phyloP scores from a whole-genome alignment of 1,284 basidiomycete species.

The Sporisorium sorghi region DNA sequence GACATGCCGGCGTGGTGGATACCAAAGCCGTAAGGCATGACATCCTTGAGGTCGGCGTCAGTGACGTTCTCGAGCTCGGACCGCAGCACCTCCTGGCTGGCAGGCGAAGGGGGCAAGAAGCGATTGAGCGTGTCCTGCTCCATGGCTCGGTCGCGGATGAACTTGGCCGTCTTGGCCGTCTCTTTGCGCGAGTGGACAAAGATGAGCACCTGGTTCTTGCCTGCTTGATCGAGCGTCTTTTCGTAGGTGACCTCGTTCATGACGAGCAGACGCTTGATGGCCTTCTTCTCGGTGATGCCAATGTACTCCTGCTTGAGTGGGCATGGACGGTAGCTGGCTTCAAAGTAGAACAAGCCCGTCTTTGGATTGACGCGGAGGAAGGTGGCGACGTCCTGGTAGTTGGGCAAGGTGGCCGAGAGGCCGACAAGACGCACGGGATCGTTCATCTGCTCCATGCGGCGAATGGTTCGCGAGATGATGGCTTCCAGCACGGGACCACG shows the following conservation, averaged over 20 bases:
- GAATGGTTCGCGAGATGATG: slow-evolving; percentile 89
- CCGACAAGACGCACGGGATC: slow-evolving; percentile 92
- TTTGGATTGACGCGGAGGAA: slow-evolving; percentile 94
- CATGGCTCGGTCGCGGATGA: slow-evolving; percentile 92
- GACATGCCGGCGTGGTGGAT: slow-evolving; percentile 99
- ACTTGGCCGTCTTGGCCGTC: slow-evolving; percentile 95
- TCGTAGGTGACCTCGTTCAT: slow-evolving; percentile 99
- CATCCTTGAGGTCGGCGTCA: slow-evolving; percentile 85
- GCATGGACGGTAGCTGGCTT: slow-evolving; percentile 89
- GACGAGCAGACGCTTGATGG: slow-evolving; percentile 96
- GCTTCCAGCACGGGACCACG: slow-evolving; percentile 96
- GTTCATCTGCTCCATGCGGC: slow-evolving; percentile 85
- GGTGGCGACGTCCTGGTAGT: slow-evolving; percentile 97
- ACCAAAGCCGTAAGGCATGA: slow-evolving; percentile 95
- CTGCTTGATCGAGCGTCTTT: slow-evolving; percentile 74
- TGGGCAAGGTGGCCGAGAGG: slow-evolving; percentile 94
- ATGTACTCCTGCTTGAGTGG: slow-evolving; percentile 96
- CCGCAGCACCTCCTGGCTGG: slow-evolving; percentile 61
- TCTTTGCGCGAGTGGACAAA: slow-evolving; percentile 99
- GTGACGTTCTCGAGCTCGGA: slow-evolving; percentile 84
- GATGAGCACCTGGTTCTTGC: slow-evolving; percentile 75
- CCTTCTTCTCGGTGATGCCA: slow-evolving; percentile 98
- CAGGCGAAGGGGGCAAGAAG: slow-evolving; percentile 75
- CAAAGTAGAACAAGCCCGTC: slow-evolving; percentile 97
- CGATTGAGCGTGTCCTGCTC: slow-evolving; percentile 96